phyloP scores from a whole-genome alignment of 2,329 filamentous ascomycete species.

The Colletotrichum sp. region DNA sequence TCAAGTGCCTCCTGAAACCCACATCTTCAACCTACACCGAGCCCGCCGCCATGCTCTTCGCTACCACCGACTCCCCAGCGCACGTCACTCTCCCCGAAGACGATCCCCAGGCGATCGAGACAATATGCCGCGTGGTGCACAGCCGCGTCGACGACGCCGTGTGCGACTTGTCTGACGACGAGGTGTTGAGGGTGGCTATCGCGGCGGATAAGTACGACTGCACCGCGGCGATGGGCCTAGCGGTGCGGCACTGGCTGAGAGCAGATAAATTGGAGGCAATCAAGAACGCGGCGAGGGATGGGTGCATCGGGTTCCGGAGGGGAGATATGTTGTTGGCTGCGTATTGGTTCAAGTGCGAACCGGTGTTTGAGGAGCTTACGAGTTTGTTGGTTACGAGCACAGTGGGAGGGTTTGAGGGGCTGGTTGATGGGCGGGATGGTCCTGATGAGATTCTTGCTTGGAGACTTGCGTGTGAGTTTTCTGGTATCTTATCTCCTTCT shows the following conservation, averaged over 20 bases:
- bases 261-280: neutral
- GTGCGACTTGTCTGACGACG: neutral
- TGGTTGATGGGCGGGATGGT: neutral
- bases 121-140: neutral
- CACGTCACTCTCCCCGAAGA: neutral
- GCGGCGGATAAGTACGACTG: conserved; percentile 6
- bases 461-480: neutral
- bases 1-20: neutral
- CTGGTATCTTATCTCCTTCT: neutral
- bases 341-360: neutral
- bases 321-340: neutral
- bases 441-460: neutral
- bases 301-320: neutral
- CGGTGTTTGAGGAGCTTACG: neutral
- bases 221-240: neutral
- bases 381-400: neutral
- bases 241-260: neutral
- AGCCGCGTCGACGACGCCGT: neutral
- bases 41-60: neutral
- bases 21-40: neutral
- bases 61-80: neutral
- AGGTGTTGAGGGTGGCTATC: neutral
- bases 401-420: neutral
- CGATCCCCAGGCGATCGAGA: neutral
- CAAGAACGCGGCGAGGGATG: neutral